Percentiles rank a stretch among this genome's conserved stretches.
phyloP scores from a whole-genome alignment of 352 stramenopile genomes.

The Elongisporangium senticosum region DNA sequence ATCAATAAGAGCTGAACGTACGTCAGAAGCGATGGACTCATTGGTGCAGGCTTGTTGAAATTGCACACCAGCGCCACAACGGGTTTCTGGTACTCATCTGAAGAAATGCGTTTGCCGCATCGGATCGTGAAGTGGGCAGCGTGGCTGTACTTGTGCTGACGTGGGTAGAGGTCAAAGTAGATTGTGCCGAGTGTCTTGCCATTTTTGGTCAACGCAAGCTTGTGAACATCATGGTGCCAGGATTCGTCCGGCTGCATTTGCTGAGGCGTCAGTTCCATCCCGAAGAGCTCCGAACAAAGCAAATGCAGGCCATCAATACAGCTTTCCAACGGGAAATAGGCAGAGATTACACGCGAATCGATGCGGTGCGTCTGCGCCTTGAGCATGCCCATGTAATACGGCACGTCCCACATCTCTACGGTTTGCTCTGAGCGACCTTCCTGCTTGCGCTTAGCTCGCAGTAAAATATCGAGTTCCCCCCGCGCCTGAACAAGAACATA shows the following conservation, averaged over 20 bases:
- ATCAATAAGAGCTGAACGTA: constrained; percentile 13
- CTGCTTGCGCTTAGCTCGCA: constrained; percentile 54
- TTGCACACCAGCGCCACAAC: constrained; percentile 93
- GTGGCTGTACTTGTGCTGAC: constrained; percentile 82
- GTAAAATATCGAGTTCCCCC: constrained; percentile 49
- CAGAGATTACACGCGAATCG: constrained; percentile 71
- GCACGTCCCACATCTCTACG: constrained; percentile 93
- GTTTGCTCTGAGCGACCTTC: constrained; percentile 34
- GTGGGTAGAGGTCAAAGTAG: constrained; percentile 94
- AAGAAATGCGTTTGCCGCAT: constrained; percentile 77
- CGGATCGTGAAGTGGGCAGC: constrained; percentile 96
- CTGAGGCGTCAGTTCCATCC: constrained; percentile 80
- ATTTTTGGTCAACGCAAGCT: constrained; percentile 81
- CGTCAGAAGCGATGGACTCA: constrained; percentile 67
- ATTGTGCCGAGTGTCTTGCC: constrained; percentile 82
- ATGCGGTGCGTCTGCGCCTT: constrained; percentile 69
- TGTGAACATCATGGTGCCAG: constrained; percentile 87
- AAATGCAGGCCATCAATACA: constrained; percentile 89
- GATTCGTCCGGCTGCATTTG: constrained; percentile 74
- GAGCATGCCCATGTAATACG: constrained; percentile 90
- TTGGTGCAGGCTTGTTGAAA: constrained; percentile 74
- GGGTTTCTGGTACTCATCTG: constrained; percentile 88
- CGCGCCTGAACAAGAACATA: constrained; percentile 25
- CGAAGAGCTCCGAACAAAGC: constrained; percentile 88
- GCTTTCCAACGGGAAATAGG: constrained; percentile 90